Conservation (phyloP, 768 basidiomycete genomes). For the Daedalea quercina region DNA sequence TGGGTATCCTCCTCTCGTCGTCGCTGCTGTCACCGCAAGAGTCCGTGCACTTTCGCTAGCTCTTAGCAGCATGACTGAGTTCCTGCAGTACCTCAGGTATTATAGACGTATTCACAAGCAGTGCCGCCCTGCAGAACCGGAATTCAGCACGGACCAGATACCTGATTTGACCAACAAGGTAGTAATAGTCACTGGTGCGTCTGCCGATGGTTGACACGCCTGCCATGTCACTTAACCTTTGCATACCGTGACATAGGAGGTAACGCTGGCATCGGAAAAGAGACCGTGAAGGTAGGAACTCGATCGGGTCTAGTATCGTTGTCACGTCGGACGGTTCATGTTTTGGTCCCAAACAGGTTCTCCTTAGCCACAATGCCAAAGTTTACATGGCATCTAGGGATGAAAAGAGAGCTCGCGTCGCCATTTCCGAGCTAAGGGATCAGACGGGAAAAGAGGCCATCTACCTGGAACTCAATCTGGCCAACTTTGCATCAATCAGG, state of each 20-base stretch:
- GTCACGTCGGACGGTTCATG: conserved; percentile 3
- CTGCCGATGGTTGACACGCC: conserved; percentile 6
- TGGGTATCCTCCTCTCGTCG: too few species aligned
- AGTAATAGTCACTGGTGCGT: conserved; percentile 30
- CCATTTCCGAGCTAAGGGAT: conserved; percentile 45
- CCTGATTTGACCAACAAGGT: conserved; percentile 36
- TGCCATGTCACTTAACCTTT: conserved; percentile 26
- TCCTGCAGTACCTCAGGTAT: too few species aligned
- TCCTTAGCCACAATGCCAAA: conserved; percentile 53
- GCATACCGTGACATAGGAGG: too few species aligned
- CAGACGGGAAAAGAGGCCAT: conserved; percentile 35
- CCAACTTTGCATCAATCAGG: conserved; percentile 30
- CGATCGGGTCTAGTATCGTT: neutral
- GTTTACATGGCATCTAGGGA: conserved; percentile 56
- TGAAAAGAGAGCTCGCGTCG: conserved; percentile 35
- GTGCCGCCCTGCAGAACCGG: conserved; percentile 29
- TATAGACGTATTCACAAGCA: conserved; percentile 10
- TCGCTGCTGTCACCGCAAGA: too few species aligned
- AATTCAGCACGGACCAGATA: conserved; percentile 30
- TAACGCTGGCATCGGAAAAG: conserved; percentile 50
- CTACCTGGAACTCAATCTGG: conserved; percentile 39
- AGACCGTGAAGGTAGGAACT: conserved; percentile 42
- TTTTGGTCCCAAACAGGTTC: conserved; percentile 27
- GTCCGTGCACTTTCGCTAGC: too few species aligned
- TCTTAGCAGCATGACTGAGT: too few species aligned